Evolutionary conservation across 371 early-diverging fungal genomes (phyloP), one percentile per base, ranked within the genome.

Genomic region (Mortierella sp.): DNA sequence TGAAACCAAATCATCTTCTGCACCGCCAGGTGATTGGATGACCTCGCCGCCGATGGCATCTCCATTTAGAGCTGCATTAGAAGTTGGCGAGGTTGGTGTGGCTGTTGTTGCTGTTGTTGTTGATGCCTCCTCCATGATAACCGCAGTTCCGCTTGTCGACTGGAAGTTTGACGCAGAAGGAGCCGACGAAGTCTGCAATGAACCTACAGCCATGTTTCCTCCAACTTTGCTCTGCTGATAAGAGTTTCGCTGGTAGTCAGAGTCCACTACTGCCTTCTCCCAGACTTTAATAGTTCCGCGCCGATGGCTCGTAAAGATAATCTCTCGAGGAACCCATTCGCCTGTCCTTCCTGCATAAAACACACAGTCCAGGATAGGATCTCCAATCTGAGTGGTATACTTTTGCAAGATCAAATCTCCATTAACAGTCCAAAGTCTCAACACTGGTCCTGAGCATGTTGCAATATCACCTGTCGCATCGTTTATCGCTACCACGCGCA

Each of bases 381-480:
- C 92, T 10, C 89, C 86, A 54, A 87, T 86, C 60, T 90, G 84
- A 28, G 91, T 87, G 4, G 89, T 80, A 45, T 86, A 85, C 61
- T 89, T 90, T 40, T 87, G 80, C 14, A 90, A 58, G 30, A 93
- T 87, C 40, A 92, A 83, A 49, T 91, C 92, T 9, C 95, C 95
- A 78, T 95, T 95, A 43, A 95, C 87, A 4, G 87, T 88, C 93
- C 93, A 95, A 5, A 94, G 70, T 20, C 89, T 84, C 20, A 93
- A 71, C 12, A 86, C 75, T 39, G 89, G 83, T 0, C 90, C 90
- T 30, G 91, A 89, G 62, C 93, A 92, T 2, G 93, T 90, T 0
- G 89, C 87, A 68, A 95, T 94, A 70, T 93, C 94, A 2, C 93
- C 95, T 86, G 89, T 89, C 51, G 91, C 89, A 62, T 92, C 90